A percentile compares a stretch with the other conserved stretches of the same genome.
phyloP scores from a whole-genome alignment of 345 rosid species.

The Eucalyptus decipiens region DNA sequence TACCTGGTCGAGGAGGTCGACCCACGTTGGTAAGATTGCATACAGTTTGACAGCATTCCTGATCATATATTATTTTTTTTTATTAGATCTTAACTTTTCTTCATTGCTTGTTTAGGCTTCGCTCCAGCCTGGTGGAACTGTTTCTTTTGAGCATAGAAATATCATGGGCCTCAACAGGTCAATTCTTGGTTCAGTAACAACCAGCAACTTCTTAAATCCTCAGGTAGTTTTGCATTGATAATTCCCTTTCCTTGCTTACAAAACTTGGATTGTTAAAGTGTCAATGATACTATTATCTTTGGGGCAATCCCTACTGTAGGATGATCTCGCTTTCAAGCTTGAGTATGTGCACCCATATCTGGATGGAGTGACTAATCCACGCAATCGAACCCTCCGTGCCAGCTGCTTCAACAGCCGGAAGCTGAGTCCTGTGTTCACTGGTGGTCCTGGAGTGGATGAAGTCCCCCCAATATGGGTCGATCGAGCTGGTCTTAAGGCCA shows the following conservation, averaged over 20 bases:
- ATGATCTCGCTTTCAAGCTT: constrained; percentile 97
- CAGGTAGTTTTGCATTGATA: constrained; percentile 35
- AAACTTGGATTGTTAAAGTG: not conserved
- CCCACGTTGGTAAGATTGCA: constrained; percentile 58
- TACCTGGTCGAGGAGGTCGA: constrained; percentile 98
- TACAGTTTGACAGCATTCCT: not conserved
- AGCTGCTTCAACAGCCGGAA: constrained; percentile 97
- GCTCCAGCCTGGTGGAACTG: constrained; percentile 96
- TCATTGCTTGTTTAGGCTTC: constrained; percentile 43
- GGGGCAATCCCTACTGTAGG: constrained; percentile 22
- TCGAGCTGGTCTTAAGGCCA: constrained; percentile 91
- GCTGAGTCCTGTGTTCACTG: constrained; percentile 95
- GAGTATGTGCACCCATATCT: constrained; percentile 97
- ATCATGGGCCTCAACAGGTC: constrained; percentile 89
- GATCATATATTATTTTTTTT: not conserved
- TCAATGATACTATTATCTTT: not conserved
- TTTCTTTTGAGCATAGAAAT: constrained; percentile 92
- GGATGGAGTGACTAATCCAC: constrained; percentile 70
- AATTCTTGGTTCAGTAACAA: constrained; percentile 87
- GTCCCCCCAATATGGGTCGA: constrained; percentile 99
- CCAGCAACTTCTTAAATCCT: constrained; percentile 92
- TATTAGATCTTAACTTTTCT: not conserved
- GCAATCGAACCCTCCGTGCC: constrained; percentile 76
- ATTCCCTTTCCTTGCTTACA: not conserved
- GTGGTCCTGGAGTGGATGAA: constrained; percentile 97